phyloP scores from a whole-genome alignment of 2,329 filamentous ascomycete genomes.

The Corinectria fuckeliana region DNA sequence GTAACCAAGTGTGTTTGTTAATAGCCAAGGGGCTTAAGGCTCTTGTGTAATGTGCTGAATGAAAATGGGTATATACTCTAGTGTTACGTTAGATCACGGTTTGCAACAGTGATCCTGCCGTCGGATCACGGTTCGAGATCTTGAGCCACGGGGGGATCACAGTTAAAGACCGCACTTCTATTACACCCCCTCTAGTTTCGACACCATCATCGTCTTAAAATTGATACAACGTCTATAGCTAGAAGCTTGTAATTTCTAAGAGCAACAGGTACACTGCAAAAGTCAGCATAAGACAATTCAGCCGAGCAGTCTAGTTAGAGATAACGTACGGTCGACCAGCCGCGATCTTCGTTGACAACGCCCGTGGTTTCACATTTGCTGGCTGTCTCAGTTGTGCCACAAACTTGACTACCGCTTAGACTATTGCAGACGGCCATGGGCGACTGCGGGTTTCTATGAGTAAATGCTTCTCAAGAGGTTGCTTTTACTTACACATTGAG shows the following conservation, averaged over 20 bases:
- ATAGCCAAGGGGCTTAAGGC: too few relatives aligned
- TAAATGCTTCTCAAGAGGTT: background rate
- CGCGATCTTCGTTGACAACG: background rate
- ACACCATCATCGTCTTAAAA: background rate
- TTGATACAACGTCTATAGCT: background rate
- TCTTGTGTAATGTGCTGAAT: too few relatives aligned
- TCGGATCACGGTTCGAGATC: too few relatives aligned
- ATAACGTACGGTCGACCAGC: background rate
- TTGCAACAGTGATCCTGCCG: too few relatives aligned
- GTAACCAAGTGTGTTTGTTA: too few relatives aligned
- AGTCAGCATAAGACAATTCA: background rate
- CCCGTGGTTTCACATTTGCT: background rate
- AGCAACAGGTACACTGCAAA: background rate
- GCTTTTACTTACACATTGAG: background rate
- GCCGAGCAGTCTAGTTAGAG: background rate
- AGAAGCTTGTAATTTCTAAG: background rate
- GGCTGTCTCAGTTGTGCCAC: background rate
- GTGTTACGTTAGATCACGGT: too few relatives aligned
- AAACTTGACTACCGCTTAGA: slow-evolving; percentile 74
- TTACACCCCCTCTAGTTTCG: too few relatives aligned
- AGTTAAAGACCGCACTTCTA: too few relatives aligned
- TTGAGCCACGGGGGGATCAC: too few relatives aligned
- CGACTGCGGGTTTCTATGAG: slow-evolving; percentile 37
- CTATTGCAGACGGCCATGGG: slow-evolving; percentile 78
- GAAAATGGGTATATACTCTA: too few relatives aligned